Conservation (phyloP, 2,329 filamentous ascomycete species). For the Dothidotthia symphoricarpi region DNA sequence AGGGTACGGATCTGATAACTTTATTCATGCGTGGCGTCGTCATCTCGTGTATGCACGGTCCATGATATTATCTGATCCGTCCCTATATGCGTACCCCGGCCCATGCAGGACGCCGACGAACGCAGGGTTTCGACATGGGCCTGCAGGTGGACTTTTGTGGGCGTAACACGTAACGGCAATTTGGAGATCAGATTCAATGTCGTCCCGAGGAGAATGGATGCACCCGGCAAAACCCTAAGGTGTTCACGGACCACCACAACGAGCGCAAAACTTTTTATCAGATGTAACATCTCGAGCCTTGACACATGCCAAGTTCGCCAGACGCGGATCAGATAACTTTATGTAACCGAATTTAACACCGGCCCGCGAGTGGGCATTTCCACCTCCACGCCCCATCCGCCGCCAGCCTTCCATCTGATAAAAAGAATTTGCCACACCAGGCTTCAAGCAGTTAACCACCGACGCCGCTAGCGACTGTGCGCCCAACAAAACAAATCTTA, state of each 20-base stretch:
- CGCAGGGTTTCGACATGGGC: constrained; percentile 4
- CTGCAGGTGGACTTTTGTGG: constrained; percentile 3
- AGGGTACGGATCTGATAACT: constrained; percentile 38
- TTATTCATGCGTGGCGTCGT: constrained; percentile 21
- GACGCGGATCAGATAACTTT: constrained; percentile 16
- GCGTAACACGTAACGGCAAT: constrained; percentile 19
- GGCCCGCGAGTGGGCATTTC: constrained; percentile 7
- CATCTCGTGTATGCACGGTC: constrained; percentile 4
- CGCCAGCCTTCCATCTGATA: constrained; percentile 21
- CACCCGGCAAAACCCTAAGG: too few species aligned
- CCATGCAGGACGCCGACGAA: constrained; percentile 5
- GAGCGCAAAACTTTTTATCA: too few species aligned
- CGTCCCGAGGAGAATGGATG: too few species aligned
- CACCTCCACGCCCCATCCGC: constrained; percentile 7
- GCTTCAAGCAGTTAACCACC: constrained; percentile 9
- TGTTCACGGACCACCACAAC: too few species aligned
- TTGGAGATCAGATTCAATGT: constrained; percentile 5
- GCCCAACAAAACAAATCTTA: constrained; percentile 20
- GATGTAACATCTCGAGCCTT: constrained; percentile 9
- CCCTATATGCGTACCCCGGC: constrained; percentile 1
- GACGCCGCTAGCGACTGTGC: constrained; percentile 12
- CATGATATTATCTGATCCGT: constrained; percentile 20
- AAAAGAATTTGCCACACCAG: constrained; percentile 15
- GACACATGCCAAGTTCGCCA: constrained; percentile 1
- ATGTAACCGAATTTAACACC: constrained; percentile 8